phyloP scores from a whole-genome alignment of 192 early-diverging fungal genomes.

The Piromyces sp. region DNA sequence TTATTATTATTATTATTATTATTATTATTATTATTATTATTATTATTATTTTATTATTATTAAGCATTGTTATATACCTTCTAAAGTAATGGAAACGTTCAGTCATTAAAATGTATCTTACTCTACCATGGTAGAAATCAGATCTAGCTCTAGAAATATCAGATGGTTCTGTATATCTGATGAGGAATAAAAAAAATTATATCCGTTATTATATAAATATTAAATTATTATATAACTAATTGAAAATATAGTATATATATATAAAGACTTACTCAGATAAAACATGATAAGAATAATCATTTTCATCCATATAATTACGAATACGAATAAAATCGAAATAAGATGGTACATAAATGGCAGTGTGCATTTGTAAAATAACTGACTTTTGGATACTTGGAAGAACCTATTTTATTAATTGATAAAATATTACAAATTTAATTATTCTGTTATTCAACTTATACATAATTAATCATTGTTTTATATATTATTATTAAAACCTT shows the following conservation, averaged over 20 bases:
- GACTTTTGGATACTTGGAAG: conserved; percentile 31
- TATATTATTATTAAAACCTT: conserved; percentile 18
- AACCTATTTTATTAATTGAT: conserved; percentile 16
- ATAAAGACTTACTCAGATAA: conserved; percentile 60
- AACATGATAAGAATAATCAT: conserved; percentile 51
- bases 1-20: too few relatives aligned
- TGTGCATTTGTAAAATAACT: conserved; percentile 13
- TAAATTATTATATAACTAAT: too few relatives aligned
- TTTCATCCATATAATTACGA: conserved; percentile 69
- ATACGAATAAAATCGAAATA: conserved; percentile 95
- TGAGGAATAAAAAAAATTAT: not conserved
- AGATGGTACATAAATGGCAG: conserved; percentile 67
- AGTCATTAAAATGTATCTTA: conserved; percentile 62
- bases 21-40: too few relatives aligned
- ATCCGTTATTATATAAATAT: too few relatives aligned
- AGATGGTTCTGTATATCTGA: conserved; percentile 51
- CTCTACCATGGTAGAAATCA: conserved; percentile 63
- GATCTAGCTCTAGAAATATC: conserved; percentile 63
- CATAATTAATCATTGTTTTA: too few relatives aligned
- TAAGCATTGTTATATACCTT: conserved; percentile 23
- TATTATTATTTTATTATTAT: too few relatives aligned
- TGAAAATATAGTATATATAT: too few relatives aligned
- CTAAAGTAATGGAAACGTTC: conserved; percentile 96
- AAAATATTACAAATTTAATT: too few relatives aligned
- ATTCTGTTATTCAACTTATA: too few relatives aligned